Evolutionary conservation across 1,284 basidiomycete genomes (phyloP), one percentile per base, ranked within the genome.

Genomic region (Sporisorium iseilematis-ciliati): DNA sequence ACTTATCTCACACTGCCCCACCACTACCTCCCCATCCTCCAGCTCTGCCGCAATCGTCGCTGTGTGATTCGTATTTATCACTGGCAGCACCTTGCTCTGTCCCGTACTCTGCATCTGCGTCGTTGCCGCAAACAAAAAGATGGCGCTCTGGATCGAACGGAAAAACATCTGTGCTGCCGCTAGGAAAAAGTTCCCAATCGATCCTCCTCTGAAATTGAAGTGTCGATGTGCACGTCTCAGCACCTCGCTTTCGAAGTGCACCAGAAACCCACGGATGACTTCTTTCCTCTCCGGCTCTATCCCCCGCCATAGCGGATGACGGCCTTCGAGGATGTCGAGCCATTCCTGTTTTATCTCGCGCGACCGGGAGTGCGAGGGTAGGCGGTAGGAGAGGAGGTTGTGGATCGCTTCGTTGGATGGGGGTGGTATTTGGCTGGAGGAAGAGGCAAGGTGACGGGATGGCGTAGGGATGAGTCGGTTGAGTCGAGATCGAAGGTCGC

Each of bases 41-140:
- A 98, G 88, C 84, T 95, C 91, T 7, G 92, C 95, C n/a, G 95
- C 94, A 71, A 99, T 96, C 4, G 94, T 98, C n/a, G 95, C 93
- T 0, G 93, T 95, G 85, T 95, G 94, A 85, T 95, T 97, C 2
- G 96, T 98, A 53, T 97, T 91, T 78, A 98, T 92, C 7, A 92
- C 93, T 0, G 96, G 96, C 2, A 97, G 94, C 50, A 89, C 88
- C 82, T 89, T 87, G 75, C 92, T 92, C 8, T 56, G n/a, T 18
- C 53, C 60, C 12, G 29, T 55, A 2, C 57, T 57, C 10, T 85
- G 83, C 6, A 88, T 88, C 12, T 91, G 92, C 0, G 95, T 95
- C 61, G 97, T 92, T 0, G 93, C 93, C 21, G 94, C 92, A 85
- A 99, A 97, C 42, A 98, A 87, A 85, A 97, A 99, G 77, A 99